Conservation (phyloP, 352 stramenopile genomes). For the Nothophytophthora sp. region DNA sequence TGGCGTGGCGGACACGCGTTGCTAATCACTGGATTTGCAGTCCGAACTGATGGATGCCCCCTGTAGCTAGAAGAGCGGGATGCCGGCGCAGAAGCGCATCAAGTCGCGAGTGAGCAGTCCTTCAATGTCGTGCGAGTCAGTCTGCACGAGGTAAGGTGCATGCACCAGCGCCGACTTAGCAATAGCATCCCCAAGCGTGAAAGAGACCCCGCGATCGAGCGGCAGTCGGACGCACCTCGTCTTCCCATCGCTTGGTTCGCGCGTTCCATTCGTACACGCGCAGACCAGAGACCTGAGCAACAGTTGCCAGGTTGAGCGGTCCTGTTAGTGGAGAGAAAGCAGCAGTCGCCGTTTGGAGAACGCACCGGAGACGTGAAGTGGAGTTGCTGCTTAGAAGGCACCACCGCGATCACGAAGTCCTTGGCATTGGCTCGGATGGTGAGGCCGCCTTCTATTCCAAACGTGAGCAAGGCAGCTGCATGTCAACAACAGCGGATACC, state of each 20-base stretch:
- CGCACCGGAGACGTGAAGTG: constrained; percentile 64
- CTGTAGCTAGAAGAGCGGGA: constrained; percentile 62
- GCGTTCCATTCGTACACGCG: constrained; percentile 78
- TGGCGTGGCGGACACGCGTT: too few relatives aligned
- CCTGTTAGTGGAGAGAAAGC: neutral
- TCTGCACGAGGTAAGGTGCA: constrained; percentile 27
- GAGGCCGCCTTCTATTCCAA: constrained; percentile 36
- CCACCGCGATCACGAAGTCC: constrained; percentile 65
- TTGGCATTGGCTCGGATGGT: constrained; percentile 50
- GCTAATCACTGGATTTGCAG: neutral
- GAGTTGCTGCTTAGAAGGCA: constrained; percentile 67
- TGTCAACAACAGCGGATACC: neutral
- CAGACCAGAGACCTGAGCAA: constrained; percentile 76
- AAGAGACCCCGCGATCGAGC: too few relatives aligned
- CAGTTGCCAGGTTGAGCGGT: too few relatives aligned
- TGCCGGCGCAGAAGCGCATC: constrained; percentile 74
- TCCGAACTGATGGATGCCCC: neutral
- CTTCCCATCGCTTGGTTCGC: constrained; percentile 71
- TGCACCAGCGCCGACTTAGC: too few relatives aligned
- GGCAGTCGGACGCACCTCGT: constrained; percentile 45
- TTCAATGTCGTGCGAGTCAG: constrained; percentile 79
- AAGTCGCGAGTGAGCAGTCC: constrained; percentile 79
- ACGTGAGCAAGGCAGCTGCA: neutral
- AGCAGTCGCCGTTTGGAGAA: neutral
- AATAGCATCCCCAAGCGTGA: too few relatives aligned